Base-by-base conservation (phyloP, 176 grass and related monocot species). In the Cocos nucifera region DNA sequence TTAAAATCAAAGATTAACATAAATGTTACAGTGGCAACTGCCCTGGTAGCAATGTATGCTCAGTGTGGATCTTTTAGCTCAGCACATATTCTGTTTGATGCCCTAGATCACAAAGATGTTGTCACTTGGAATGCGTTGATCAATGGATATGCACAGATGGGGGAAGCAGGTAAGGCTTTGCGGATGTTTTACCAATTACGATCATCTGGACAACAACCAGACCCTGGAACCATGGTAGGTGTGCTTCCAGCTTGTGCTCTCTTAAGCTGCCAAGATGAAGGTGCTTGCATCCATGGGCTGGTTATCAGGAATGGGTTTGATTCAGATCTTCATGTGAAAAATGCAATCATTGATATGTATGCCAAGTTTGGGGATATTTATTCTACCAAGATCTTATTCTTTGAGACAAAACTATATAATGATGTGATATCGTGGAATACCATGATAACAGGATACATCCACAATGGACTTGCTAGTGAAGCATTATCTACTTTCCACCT, bases 121-220 rank as follows among this genome's bases (percentile, higher is more conserved):
- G 79, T 84, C 29, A 70, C 86, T 23, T 95, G 82, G 82, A 95
- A 95, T 77, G 80, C 83, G 0, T 79, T 95, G 80, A 90, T 95
- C 62, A 83, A 77, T 66, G 83, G 83, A 49, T 87, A 95, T 65
- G 73, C 83, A 10, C 83, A 77, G 54, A 20, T 67, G 44, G 67
- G 75, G 17, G 49, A 82, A n/a, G 73, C 73, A 9, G 16, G 51
- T n/a, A 70, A 67, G 39, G 73, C 79, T 66, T 64, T 82, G 21
- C 56, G 67, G 48, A 30, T 82, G n/a, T 82, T 82, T 61, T n/a
- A 32, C 58, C 65, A 20, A 39, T 35, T 82, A 1, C 49, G 59
- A 61, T 62, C 48, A 17, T 15, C 7, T 1, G 54, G 55, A 52
- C 9, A 49, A 24, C 35, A 21, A 52, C 79, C 73, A 17, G 79